Evolutionary conservation across 768 basidiomycete species (phyloP), one percentile per base, ranked within the genome.

Genomic region (Agrocybe pediades): DNA sequence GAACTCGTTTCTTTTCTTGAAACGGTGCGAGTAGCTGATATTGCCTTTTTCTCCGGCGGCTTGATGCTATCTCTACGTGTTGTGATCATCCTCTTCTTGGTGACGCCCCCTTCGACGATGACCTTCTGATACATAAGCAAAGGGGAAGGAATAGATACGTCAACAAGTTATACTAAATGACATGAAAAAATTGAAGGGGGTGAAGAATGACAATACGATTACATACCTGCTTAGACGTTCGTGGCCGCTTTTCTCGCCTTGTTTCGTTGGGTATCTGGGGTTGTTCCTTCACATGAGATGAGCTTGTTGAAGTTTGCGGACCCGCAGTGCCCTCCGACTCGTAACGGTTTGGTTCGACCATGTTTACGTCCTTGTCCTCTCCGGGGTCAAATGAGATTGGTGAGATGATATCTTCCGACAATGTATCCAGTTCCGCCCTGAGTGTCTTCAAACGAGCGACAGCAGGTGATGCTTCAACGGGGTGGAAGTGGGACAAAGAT

Each of bases 71-170:
- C 20, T 27, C 51, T 58, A 9, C 9, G 16, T 13, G 40, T 53
- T 33, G 20, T 21, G 39, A 45, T 33, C 27, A 29, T 43, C 51
- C 60, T 61, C 36, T 46, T 51, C 56, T 69, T 68, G n/a, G 62
- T 51, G 39, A 70, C 65, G 43, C 65, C 65, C 17, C 68, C 68
- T 51, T 66, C 65, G 39, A 62, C 56, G 25, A 68, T 55, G 39
- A 59, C 61, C 68, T 64, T 57, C 54, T 29, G 13, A 20, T 36
- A 36, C 33, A 36, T 36, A 36, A 36, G n/a, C n/a, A n/a, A 36
- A 15, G 33, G n/a, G 33, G 6, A 13, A 4, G 53, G 44, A 41
- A 55, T 45, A 55, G 20, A 29, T 52, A 56, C 49, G 50, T 62
- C 61, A 63, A 53, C 51, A 26, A 59, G 25, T 45, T 36, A 21